Conservation (phyloP, 495 filamentous ascomycete genomes). For the Lasiosphaeriaceae sp. region DNA sequence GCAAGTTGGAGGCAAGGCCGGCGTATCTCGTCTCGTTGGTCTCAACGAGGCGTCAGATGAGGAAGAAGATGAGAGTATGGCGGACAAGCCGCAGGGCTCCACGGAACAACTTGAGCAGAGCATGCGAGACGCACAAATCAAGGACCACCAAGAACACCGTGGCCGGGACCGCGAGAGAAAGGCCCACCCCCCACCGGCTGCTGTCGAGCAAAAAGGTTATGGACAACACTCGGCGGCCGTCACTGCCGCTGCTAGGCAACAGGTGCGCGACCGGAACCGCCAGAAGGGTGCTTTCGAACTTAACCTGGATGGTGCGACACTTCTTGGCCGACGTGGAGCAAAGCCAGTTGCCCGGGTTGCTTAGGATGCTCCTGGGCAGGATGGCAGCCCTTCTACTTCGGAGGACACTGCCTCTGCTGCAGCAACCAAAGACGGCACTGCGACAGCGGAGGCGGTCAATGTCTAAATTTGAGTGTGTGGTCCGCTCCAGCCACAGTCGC, state of each 20-base stretch:
- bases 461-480: too few species aligned
- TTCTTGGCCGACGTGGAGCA: constrained; percentile 73
- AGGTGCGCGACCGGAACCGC: constrained; percentile 56
- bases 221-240: constrained; percentile 76
- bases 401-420: not conserved
- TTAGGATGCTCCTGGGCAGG: constrained; percentile 15
- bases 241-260: constrained; percentile 73
- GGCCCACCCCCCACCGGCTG: constrained; percentile 29
- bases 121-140: constrained; percentile 76
- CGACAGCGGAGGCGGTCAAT: too few species aligned
- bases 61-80: constrained; percentile 44
- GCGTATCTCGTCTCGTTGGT: constrained; percentile 52
- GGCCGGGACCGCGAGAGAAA: constrained; percentile 42
- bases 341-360: constrained; percentile 41
- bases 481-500: too few species aligned
- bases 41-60: constrained; percentile 69
- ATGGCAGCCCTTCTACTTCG: not conserved
- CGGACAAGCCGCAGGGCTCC: constrained; percentile 62
- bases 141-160: constrained; percentile 47
- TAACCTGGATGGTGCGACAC: constrained; percentile 80
- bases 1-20: constrained; percentile 59
- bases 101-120: constrained; percentile 81
- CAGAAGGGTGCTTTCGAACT: constrained; percentile 80
- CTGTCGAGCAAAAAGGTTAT: constrained; percentile 62
- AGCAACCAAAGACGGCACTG: too few species aligned